These are phyloP conservation scores for Lotmaria passim DNA, from an alignment of 208 protist genomes.

Conservation along the genomic window DNA sequence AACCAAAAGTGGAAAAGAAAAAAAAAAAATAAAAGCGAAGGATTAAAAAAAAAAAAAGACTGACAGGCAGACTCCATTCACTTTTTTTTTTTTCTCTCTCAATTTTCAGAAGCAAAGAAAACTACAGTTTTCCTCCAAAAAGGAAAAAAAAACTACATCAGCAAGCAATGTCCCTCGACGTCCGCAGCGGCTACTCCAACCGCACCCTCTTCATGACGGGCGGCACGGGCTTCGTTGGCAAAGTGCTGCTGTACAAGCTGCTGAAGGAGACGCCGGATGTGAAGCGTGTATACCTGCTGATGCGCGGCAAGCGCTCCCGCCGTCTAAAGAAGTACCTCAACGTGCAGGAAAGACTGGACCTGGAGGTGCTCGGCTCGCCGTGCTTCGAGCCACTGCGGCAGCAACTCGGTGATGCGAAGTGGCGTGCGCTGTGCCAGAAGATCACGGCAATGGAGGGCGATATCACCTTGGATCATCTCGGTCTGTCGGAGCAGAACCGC, in stretches of 20 bases:
- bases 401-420: slow-evolving; percentile 62
- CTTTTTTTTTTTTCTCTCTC: neutral
- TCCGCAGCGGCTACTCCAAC: slow-evolving; percentile 61
- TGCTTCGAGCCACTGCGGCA: slow-evolving; percentile 79
- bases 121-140: too few species aligned
- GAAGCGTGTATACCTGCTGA: slow-evolving; percentile 73
- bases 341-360: slow-evolving; percentile 72
- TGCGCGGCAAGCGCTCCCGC: slow-evolving; percentile 78
- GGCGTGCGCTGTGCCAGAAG: slow-evolving; percentile 49
- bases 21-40: slow-evolving; percentile 6
- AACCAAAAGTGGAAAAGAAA: neutral
- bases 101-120: neutral
- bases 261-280: slow-evolving; percentile 81
- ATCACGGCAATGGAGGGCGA: slow-evolving; percentile 73
- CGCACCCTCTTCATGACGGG: slow-evolving; percentile 85
- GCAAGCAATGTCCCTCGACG: slow-evolving; percentile 60
- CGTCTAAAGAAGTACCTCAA: slow-evolving; percentile 66
- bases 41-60: neutral
- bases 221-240: slow-evolving; percentile 88
- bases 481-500: slow-evolving; percentile 56
- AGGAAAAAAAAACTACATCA: slow-evolving; percentile 9
- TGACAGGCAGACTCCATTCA: neutral
- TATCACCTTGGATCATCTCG: slow-evolving; percentile 74
- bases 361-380: slow-evolving; percentile 72
- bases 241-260: slow-evolving; percentile 85